Base-by-base conservation (phyloP, 139 green algal genomes). In the Picocystis salinarum region DNA sequence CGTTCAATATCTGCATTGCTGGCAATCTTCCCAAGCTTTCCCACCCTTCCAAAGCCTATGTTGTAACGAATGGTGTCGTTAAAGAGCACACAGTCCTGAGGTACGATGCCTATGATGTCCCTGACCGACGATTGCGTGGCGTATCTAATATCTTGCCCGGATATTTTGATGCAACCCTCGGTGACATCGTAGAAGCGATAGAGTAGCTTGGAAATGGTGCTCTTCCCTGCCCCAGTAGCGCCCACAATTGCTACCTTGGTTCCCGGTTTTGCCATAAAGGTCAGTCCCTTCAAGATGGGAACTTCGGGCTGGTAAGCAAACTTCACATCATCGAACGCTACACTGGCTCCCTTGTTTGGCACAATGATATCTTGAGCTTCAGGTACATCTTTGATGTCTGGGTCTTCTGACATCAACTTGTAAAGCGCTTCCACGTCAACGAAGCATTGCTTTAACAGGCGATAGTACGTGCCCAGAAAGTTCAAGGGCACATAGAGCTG, bases 391-490 rank as follows among this genome's bases (percentile, higher is more conserved):
- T n/a, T n/a, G n/a, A n/a, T n/a, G n/a, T n/a, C n/a, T n/a, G n/a
- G n/a, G n/a, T n/a, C n/a, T n/a, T n/a, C n/a, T n/a, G n/a, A n/a
- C n/a, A n/a, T n/a, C n/a, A n/a, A n/a, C n/a, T n/a, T n/a, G n/a
- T n/a, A n/a, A n/a, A n/a, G n/a, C n/a, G n/a, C n/a, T 55, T 87
- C 70, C 69, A 82, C 70, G 53, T 84, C 79, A 26, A 92, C 72
- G 63, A 83, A 62, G 24, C 63, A 59, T 49, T 66, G 55, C 41
- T 75, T 55, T 46, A 76, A 67, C 50, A 55, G 56, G 11, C 75
- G 36, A 36, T 57, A 57, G 39, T 57, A 57, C 25, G 49, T 67
- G 19, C 81, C 80, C 42, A 93, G 84, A 55, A 76, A 91, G 44
- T 82, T 82, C 31, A 93, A 72, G 4, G 82, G 79, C 3, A 50